A percentile compares a stretch with the other conserved stretches of the same genome.
Conservation (phyloP, 306 rosid species). For the Acmispon strigosus region DNA sequence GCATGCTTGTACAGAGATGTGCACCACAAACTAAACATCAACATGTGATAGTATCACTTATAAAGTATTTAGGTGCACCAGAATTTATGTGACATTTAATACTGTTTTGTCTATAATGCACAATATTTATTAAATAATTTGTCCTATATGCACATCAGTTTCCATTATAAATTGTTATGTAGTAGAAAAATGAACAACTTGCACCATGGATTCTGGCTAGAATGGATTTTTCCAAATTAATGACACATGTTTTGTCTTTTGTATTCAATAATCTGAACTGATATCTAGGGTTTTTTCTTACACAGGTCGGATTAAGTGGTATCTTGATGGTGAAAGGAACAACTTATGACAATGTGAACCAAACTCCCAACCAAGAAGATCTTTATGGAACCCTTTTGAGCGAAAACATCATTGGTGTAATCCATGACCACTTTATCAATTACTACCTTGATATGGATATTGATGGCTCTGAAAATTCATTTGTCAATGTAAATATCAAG, state of each 20-base stretch:
- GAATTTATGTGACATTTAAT: neutral
- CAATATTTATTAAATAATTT: neutral
- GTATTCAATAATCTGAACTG: neutral
- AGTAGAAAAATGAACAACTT: neutral
- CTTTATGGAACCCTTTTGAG: constrained; percentile 72
- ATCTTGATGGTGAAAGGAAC: constrained; percentile 94
- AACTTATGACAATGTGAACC: constrained; percentile 43
- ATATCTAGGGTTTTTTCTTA: neutral
- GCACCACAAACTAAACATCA: no score
- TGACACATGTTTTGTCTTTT: constrained; percentile 5
- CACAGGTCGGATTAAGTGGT: constrained; percentile 85
- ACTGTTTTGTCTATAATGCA: neutral
- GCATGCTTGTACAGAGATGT: no score
- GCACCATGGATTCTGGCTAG: neutral
- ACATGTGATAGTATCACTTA: neutral
- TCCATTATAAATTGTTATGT: neutral
- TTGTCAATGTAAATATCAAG: constrained; percentile 59
- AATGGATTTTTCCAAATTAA: neutral
- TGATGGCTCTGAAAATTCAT: constrained; percentile 74
- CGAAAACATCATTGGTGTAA: constrained; percentile 75
- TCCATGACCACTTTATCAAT: constrained; percentile 76
- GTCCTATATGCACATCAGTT: neutral
- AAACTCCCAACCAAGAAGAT: constrained; percentile 36
- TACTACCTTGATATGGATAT: constrained; percentile 81
- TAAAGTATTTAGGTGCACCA: neutral